Evolutionary conservation across 2,329 filamentous ascomycete species (phyloP), one percentile per base, ranked within the genome.

Genomic region (Calcarisporium arbuscula): DNA sequence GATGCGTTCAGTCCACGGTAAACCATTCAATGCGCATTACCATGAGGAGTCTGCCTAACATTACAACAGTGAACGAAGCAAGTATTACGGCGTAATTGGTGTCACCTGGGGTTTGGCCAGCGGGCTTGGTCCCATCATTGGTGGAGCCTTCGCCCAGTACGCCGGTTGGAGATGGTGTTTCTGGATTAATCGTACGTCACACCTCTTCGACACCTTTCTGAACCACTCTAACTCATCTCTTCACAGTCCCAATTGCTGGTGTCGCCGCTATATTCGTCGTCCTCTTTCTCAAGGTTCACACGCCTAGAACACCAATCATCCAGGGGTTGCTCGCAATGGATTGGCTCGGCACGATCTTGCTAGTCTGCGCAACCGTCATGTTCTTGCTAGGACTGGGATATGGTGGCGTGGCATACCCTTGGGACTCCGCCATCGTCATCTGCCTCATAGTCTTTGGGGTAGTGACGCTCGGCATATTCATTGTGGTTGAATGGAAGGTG

Each of bases 331-430:
- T 73, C 40, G 75, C 75, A 0, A 64, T 77, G 16, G 73, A 77
- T 48, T 77, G 73, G 72, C 41, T 62, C 6, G 84, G 83, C 1
- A 77, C 72, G 2, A 35, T 82, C 9, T 62, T 72, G 3, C 71
- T 87, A 40, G 65, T 85, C 6, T 74, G 74, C 18, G 76, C 72
- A 5, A 78, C 76, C 0, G 56, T 85, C 30, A 84, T 86, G 78
- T 58, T 86, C 14, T 67, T 86, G 2, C 67, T 85, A 11, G 82
- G 79, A 3, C 67, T 88, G 16, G 76, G 85, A 43, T 78, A 81
- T 34, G 83, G 82, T 9, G 82, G 82, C 14, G 69, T 76, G 16
- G 64, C 65, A 2, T 62, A 70, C 35, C 75, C 79, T 0, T 84
- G 80, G 80, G 54, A 57, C 39, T 82, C 77, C 1, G 61, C 75